phyloP scores from a whole-genome alignment of 352 stramenopile genomes.

The Globisporangium okanoganense region DNA sequence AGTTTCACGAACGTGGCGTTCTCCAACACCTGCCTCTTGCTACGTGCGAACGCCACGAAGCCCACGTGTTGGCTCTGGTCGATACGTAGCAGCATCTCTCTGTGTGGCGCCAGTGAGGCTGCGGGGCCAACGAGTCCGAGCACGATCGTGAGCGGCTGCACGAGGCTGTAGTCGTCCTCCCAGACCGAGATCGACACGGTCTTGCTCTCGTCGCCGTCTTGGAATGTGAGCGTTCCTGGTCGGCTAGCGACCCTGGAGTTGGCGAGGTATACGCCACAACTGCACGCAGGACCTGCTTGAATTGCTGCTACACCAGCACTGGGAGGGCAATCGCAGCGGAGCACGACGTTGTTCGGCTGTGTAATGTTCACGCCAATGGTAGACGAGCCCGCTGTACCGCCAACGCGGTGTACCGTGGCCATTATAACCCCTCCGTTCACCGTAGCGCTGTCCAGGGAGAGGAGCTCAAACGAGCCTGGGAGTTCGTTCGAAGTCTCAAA shows the following conservation, averaged over 20 bases:
- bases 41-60: constrained; percentile 30
- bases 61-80: constrained; percentile 23
- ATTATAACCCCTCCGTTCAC: constrained; percentile 19
- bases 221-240: constrained; percentile 27
- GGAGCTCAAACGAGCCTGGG: constrained; percentile 19
- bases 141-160: constrained; percentile 14
- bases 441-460: constrained; percentile 11
- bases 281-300: constrained; percentile 17
- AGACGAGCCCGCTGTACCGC: constrained; percentile 28
- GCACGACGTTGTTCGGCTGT: constrained; percentile 23
- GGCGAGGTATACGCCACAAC: constrained; percentile 29
- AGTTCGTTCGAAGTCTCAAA: constrained; percentile 8
- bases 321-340: constrained; percentile 26
- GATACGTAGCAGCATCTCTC: constrained; percentile 28
- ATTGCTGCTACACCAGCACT: not conserved
- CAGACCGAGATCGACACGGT: constrained; percentile 30
- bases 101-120: constrained; percentile 13
- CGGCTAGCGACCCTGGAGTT: constrained; percentile 13
- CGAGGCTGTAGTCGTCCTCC: constrained; percentile 31
- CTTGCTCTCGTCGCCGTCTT: constrained; percentile 39
- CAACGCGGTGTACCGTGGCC: constrained; percentile 27
- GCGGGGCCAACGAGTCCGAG: constrained; percentile 19
- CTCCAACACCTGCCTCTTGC: constrained; percentile 24
- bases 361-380: constrained; percentile 27
- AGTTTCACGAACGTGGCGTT: constrained; percentile 34